Percentiles rank a stretch among this genome's conserved stretches.
These are phyloP conservation scores for Periglandula ipomoeae DNA, from an alignment of 2,329 filamentous ascomycete species.

Conservation along the genomic window DNA sequence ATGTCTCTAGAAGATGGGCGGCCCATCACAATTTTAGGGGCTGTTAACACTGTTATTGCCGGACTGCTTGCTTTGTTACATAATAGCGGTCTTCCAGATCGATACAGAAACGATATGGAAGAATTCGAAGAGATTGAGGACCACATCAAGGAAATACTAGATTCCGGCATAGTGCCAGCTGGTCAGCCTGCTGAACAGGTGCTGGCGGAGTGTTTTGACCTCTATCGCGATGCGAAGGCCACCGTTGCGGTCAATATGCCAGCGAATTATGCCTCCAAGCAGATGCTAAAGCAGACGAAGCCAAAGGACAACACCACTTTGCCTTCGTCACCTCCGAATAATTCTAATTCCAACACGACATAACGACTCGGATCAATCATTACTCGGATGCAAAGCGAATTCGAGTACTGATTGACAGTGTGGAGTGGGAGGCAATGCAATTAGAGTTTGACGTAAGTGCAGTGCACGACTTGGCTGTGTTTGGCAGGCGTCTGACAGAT, in stretches of 20 bases:
- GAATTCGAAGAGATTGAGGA: slow-evolving; percentile 42
- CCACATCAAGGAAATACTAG: slow-evolving; percentile 39
- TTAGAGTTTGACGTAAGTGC: background rate
- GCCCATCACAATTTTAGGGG: slow-evolving; percentile 39
- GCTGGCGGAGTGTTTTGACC: slow-evolving; percentile 37
- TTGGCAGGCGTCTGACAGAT: background rate
- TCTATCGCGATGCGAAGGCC: slow-evolving; percentile 35
- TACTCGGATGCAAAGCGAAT: too few relatives aligned
- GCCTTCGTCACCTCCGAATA: too few relatives aligned
- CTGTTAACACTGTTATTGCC: slow-evolving; percentile 39
- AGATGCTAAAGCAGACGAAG: slow-evolving; percentile 9
- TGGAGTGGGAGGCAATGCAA: too few relatives aligned
- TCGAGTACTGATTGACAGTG: too few relatives aligned
- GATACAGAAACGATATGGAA: slow-evolving; percentile 39
- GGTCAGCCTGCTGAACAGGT: slow-evolving; percentile 35
- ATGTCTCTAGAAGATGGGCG: slow-evolving; percentile 26
- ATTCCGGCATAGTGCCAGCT: slow-evolving; percentile 35
- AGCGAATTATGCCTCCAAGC: slow-evolving; percentile 27
- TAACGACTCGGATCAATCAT: background rate
- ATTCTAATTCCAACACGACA: background rate
- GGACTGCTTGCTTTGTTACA: slow-evolving; percentile 42
- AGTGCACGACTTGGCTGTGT: background rate
- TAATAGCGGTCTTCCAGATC: slow-evolving; percentile 43
- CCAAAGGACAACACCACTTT: background rate
- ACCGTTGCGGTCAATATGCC: slow-evolving; percentile 40